Evolutionary conservation across 768 basidiomycete species (phyloP).

Genomic region (Hypholoma fasciculare): DNA sequence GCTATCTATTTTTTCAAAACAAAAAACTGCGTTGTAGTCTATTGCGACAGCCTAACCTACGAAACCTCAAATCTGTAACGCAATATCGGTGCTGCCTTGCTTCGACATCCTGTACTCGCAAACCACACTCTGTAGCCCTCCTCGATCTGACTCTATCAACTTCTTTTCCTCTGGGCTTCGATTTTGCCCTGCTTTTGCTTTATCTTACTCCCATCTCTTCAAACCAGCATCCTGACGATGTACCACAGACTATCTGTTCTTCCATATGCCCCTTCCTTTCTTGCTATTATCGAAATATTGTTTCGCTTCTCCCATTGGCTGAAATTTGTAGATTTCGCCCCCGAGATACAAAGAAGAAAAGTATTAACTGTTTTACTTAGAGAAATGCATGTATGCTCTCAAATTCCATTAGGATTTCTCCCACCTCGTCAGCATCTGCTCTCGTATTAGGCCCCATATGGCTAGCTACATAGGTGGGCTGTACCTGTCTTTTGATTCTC

Average conservation of each 20-base stretch:
- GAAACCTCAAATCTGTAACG: not conserved
- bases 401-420: not conserved
- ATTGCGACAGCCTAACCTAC: conserved; percentile 3
- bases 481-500: too few relatives aligned
- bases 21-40: conserved; percentile 16
- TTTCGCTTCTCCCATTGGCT: not conserved
- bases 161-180: not conserved
- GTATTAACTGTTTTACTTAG: not conserved
- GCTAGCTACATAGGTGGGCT: too few relatives aligned
- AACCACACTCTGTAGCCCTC: not conserved
- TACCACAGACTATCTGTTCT: not conserved
- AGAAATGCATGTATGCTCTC: not conserved
- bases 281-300: not conserved
- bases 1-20: conserved; percentile 15
- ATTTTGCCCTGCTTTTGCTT: not conserved
- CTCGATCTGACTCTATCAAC: not conserved
- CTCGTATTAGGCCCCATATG: not conserved
- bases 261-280: not conserved
- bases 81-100: not conserved
- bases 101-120: not conserved
- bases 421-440: not conserved
- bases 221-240: not conserved
- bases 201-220: not conserved
- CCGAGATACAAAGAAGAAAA: not conserved
- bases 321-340: not conserved